Base-by-base conservation (phyloP, 768 basidiomycete genomes). In the Trametopsis cervina region DNA sequence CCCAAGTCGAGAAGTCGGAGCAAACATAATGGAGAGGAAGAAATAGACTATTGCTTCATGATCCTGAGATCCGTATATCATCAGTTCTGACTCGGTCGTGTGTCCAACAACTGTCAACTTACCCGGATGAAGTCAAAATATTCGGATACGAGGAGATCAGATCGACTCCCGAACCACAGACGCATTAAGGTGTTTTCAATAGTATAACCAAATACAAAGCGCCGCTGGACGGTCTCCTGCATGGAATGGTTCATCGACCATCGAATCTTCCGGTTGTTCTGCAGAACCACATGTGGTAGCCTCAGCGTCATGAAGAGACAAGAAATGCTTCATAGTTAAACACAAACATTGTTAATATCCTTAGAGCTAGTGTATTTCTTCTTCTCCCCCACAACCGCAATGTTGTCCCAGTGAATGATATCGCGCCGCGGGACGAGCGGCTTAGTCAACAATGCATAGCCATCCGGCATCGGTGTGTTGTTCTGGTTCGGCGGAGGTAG, bases 201-300 rank as follows among this genome's bases (percentile, higher is more conserved):
- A 2, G 42, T 44, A 18, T 25, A 4, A 25, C n/a, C n/a, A n/a
- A n/a, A n/a, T n/a, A n/a, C n/a, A n/a, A n/a, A n/a, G n/a, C n/a
- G n/a, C n/a, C n/a, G 7, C 42, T 29, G 23, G 6, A 29, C 24
- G 21, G 26, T 29, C 13, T 59, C 50, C 1, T 47, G 51, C 58
- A 67, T 60, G 27, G 35, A 29, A 12, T 44, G 51, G 25, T 59
- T 53, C 17, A 61, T 33, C 36, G 48, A 54, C 62, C 62, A 65
- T 23, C 67, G 44, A 1, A 63, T 44, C 52, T 66, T 54, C 9
- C 20, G 26, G 24, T 27, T n/a, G 25, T 44, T 44, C 42, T 44
- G 18, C 17, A 20, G n/a, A n/a, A n/a, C n/a, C n/a, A n/a, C n/a
- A n/a, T n/a, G n/a, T n/a, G n/a, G n/a, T n/a, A n/a, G n/a, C n/a